Evolutionary conservation across 306 rosid genomes (phyloP).

Genomic region (Corylus avellana): DNA sequence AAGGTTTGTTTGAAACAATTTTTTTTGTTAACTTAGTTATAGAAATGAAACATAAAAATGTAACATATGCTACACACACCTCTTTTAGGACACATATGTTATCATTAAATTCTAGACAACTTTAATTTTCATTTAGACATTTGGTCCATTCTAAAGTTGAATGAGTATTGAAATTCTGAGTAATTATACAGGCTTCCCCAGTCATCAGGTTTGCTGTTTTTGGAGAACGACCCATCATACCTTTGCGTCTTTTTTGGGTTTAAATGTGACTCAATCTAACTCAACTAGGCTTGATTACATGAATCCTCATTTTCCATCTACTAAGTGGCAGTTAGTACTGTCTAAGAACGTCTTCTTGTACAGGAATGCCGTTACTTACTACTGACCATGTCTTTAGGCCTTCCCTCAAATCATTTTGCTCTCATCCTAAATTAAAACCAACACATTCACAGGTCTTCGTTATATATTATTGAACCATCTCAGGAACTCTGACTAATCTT

Average conservation of each 20-base stretch:
- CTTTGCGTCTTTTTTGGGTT: not conserved
- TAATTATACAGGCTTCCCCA: too few species aligned
- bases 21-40: constrained; percentile 13
- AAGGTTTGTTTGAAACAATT: constrained; percentile 47
- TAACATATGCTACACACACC: not conserved
- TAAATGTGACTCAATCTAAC: not conserved
- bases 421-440: not conserved
- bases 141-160: constrained; percentile 21
- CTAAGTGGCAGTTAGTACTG: not conserved
- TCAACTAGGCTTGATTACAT: not conserved
- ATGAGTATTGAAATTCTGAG: not conserved
- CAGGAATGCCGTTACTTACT: not conserved
- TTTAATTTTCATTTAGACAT: not conserved
- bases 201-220: not conserved
- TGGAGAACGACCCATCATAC: not conserved
- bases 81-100: constrained; percentile 5
- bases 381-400: not conserved
- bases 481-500: not conserved
- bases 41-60: constrained; percentile 6
- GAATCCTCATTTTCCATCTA: not conserved
- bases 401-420: not conserved
- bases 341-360: not conserved
- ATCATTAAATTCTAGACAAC: not conserved
- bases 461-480: not conserved
- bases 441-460: not conserved